Evolutionary conservation across 495 filamentous ascomycete genomes (phyloP), one percentile per base, ranked within the genome.

Genomic region (Neurospora cerealis): DNA sequence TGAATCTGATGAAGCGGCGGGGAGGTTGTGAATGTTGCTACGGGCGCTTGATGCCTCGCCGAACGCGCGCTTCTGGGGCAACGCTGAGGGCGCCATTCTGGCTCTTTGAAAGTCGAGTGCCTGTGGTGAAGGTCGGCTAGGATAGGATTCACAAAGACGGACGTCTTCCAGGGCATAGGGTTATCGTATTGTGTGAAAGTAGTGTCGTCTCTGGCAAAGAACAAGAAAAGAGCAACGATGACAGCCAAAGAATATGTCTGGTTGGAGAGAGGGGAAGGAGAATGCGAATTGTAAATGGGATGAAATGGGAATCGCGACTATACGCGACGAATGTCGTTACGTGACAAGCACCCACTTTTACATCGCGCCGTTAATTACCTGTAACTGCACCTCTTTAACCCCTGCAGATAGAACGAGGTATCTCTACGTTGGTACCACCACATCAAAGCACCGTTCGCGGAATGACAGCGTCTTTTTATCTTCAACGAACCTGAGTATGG

Each of bases 31-130:
- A 72, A 85, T 83, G 79, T 86, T 86, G 36, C 78, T 80, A 72
- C 82, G 82, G 72, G 83, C 75, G 75, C 82, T 87, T 42, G 87
- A 84, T 13, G 85, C 81, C 72, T 88, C 85, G 72, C 83, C 85
- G 19, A 87, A 81, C 70, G 83, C 81, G 60, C 87, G 83, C 79
- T 89, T 88, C 79, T 89, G 83, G 28, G 87, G 86, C n/a, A 88
- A 75, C 70, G 82, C 77, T 2, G 78, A 79, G 73, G 80, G 78
- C 41, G 83, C 79, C 85, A 86, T 85, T 74, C 66, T 76, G 75
- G 36, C 36, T 66, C 28, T 66, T 34, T 19, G 28, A 17, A 66
- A 66, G 54, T 62, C 24, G 54, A 32, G 13, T 66, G 28, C 7
- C 28, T 66, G 15, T 66, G 54, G 54, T 34, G 3, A 5, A 66